Base-by-base conservation (phyloP, 306 rosid genomes). In the Quercus cerris region DNA sequence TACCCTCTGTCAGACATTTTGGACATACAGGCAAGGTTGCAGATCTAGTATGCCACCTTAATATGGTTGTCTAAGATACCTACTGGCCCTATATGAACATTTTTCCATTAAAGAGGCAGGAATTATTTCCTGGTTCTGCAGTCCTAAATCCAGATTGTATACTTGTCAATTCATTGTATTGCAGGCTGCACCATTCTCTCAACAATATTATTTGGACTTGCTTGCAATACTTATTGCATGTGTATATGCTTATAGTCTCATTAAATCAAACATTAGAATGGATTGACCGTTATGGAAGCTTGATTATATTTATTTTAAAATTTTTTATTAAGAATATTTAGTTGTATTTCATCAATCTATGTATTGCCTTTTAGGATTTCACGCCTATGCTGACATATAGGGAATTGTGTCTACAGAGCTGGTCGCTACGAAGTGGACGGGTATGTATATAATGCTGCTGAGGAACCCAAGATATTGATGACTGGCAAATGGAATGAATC, bases 391-490 rank as follows among this genome's bases (percentile, higher is more conserved):
- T 35, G 51, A 28, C 20, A 74, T 73, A 54, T 73, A 67, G 79
- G 54, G 14, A 75, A 80, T 77, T 72, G 68, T 57, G 27, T 82
- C 56, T 75, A 78, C 89, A 89, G 97, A 58, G 94, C 97, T 78
- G 93, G 94, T 63, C 91, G 97, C n/a, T 92, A 94, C 56, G 97
- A 94, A 88, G 97, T 92, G 78, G 98, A 94, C 18, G 98, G 97
- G 44, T 92, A 91, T 78, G 90, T 89, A 59, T 94, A 94, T 77
- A 91, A 92, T 78, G 84, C 91, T 73, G 85, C 87, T 9, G 98
- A 94, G 77, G 97, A 94, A 83, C 97, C 98, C 5, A 91, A 90
- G 85, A 81, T 89, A 70, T 86, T 89, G 85, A 96, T 96, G 73
- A 93, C 98, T 28, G 99, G 99, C 81, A 96, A 93, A 85, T 96